Conservation (phyloP, 495 filamentous ascomycete genomes). For the Amphirosellinia nigrospora region DNA sequence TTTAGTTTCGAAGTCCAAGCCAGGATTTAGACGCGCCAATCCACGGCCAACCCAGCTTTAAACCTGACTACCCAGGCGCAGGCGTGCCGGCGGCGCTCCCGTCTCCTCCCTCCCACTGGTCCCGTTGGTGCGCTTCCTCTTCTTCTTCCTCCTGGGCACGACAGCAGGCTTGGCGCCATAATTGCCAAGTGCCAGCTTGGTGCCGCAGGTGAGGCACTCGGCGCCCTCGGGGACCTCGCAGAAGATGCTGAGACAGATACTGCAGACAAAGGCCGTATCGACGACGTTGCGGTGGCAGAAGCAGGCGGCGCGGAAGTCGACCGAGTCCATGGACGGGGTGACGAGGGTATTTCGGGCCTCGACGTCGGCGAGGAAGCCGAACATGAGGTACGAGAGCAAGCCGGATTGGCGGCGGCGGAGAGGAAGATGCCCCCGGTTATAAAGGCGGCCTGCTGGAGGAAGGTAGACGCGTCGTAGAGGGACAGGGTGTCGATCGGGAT, state of each 20-base stretch:
- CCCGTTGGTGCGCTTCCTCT: constrained; percentile 54
- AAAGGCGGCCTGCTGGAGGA: constrained; percentile 92
- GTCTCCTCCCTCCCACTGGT: constrained; percentile 43
- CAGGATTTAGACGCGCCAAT: not conserved
- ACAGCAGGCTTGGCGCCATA: constrained; percentile 78
- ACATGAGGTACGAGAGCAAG: constrained; percentile 90
- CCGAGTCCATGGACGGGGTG: constrained; percentile 78
- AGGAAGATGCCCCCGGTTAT: constrained; percentile 90
- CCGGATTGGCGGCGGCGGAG: constrained; percentile 67
- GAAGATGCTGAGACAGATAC: constrained; percentile 85
- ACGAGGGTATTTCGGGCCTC: constrained; percentile 69
- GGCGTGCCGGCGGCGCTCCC: constrained; percentile 51
- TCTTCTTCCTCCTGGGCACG: constrained; percentile 76
- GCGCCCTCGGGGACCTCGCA: constrained; percentile 58
- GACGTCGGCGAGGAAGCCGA: constrained; percentile 85
- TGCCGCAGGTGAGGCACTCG: constrained; percentile 90
- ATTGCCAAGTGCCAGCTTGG: constrained; percentile 74
- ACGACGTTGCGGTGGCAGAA: constrained; percentile 94
- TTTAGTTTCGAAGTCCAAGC: not conserved
- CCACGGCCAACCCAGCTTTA: not conserved
- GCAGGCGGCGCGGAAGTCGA: constrained; percentile 96
- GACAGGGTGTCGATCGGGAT: constrained; percentile 92
- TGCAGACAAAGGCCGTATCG: constrained; percentile 93
- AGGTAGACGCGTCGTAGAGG: constrained; percentile 79
- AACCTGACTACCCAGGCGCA: constrained; percentile 18